phyloP scores from a whole-genome alignment of 2,329 filamentous ascomycete genomes.

The Rhinocladiella similis region DNA sequence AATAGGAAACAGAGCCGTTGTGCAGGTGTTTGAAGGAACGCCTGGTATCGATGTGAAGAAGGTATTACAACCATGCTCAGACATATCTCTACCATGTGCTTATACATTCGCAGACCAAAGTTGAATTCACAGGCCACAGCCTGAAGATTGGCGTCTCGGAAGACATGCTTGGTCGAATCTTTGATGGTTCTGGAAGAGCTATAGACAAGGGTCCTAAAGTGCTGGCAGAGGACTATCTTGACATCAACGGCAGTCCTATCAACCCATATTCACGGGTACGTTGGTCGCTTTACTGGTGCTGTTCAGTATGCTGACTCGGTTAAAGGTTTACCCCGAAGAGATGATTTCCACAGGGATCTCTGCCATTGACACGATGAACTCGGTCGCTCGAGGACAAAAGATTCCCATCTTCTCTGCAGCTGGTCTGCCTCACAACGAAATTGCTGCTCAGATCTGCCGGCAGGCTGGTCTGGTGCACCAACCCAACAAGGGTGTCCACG shows the following conservation, averaged over 20 bases:
- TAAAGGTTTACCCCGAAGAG: slow-evolving; percentile 93
- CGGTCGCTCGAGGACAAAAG: slow-evolving; percentile 97
- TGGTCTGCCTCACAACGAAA: slow-evolving; percentile 98
- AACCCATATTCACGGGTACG: slow-evolving; percentile 94
- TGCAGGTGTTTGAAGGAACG: slow-evolving; percentile 98
- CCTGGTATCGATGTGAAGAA: slow-evolving; percentile 98
- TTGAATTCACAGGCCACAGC: slow-evolving; percentile 95
- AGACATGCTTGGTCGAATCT: slow-evolving; percentile 98
- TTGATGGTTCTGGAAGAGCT: slow-evolving; percentile 94
- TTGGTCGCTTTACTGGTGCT: slow-evolving; percentile 11
- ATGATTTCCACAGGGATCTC: slow-evolving; percentile 99
- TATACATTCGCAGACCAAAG: slow-evolving; percentile 70
- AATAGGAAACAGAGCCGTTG: slow-evolving; percentile 84
- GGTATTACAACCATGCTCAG: slow-evolving; percentile 53
- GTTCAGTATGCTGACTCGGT: slow-evolving; percentile 16
- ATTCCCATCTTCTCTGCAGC: slow-evolving; percentile 99
- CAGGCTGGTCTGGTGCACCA: slow-evolving; percentile 90
- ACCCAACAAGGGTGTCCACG: slow-evolving; percentile 93
- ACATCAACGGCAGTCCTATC: slow-evolving; percentile 98
- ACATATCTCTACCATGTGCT: slow-evolving; percentile 26
- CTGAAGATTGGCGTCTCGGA: slow-evolving; percentile 98
- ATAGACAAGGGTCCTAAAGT: slow-evolving; percentile 99
- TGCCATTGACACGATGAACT: slow-evolving; percentile 98
- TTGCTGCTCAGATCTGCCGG: slow-evolving; percentile 97
- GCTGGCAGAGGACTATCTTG: slow-evolving; percentile 93